A percentile compares a stretch with the other conserved stretches of the same genome.
Evolutionary conservation across 2,329 filamentous ascomycete genomes (phyloP).

Genomic region (Cladophialophora yegresii): DNA sequence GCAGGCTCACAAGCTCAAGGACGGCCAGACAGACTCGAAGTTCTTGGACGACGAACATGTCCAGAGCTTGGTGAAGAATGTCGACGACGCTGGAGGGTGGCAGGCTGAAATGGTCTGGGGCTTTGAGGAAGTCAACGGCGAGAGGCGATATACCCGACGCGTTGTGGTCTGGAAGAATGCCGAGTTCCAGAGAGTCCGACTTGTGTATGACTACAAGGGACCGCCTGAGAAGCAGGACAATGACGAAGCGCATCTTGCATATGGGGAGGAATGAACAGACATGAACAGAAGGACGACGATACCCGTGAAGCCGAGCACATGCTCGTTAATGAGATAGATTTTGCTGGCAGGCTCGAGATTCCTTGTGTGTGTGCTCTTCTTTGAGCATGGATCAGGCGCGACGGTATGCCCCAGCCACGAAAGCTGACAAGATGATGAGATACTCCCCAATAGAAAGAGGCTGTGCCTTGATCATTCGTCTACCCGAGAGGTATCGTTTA

Average conservation of each 20-base stretch:
- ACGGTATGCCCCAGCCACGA: not conserved
- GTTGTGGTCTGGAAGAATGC: conserved; percentile 46
- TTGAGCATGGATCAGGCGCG: not conserved
- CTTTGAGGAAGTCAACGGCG: conserved; percentile 48
- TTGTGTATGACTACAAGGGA: conserved; percentile 47
- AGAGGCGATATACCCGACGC: conserved; percentile 48
- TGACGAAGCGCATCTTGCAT: conserved; percentile 31
- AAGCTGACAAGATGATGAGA: not conserved
- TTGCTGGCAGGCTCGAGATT: not conserved
- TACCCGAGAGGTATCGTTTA: not conserved
- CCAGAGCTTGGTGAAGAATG: conserved; percentile 54
- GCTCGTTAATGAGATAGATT: not conserved
- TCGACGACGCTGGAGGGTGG: conserved; percentile 49
- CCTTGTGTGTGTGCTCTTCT: not conserved
- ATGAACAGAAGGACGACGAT: conserved; percentile 1
- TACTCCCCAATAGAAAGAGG: not conserved
- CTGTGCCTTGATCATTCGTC: not conserved
- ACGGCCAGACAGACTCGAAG: conserved; percentile 59
- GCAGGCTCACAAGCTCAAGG: conserved; percentile 48
- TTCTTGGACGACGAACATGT: conserved; percentile 62
- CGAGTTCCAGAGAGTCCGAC: conserved; percentile 42
- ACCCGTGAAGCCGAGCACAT: not conserved
- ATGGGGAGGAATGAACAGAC: conserved; percentile 28
- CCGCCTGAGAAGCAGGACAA: conserved; percentile 24
- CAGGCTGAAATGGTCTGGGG: conserved; percentile 55